A percentile compares a stretch with the other conserved stretches of the same genome.
phyloP scores from a whole-genome alignment of 2,329 filamentous ascomycete genomes.

The Chrysosporium queenslandicum region DNA sequence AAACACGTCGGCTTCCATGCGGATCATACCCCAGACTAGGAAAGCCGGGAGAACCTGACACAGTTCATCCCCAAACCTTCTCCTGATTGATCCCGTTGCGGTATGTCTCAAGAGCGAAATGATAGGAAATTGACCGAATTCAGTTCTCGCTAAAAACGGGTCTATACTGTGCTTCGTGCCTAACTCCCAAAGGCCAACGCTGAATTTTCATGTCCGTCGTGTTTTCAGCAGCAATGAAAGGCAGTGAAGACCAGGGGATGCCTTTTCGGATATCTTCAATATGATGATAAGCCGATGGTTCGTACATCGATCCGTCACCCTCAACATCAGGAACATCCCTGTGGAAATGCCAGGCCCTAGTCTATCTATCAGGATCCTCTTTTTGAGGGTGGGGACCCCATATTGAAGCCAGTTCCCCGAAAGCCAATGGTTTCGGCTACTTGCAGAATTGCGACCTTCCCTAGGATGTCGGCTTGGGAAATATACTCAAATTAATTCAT shows the following conservation, averaged over 20 bases:
- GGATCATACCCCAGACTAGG: constrained; percentile 5
- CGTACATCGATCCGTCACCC: too few relatives aligned
- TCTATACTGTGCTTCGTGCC: neutral
- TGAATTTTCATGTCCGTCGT: neutral
- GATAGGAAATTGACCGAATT: neutral
- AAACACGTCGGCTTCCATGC: constrained; percentile 1
- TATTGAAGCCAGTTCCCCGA: constrained; percentile 4
- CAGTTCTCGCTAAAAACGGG: neutral
- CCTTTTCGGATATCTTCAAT: neutral
- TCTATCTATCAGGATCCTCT: constrained; percentile 1
- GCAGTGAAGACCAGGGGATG: neutral
- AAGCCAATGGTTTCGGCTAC: constrained; percentile 3
- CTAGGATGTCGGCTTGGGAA: constrained; percentile 6
- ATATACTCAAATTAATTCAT: neutral
- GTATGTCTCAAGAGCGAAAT: neutral
- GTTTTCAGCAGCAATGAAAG: neutral
- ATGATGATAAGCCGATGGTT: too few relatives aligned
- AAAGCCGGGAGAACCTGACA: neutral
- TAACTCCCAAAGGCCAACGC: too few relatives aligned
- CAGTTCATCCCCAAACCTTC: neutral
- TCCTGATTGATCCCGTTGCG: neutral
- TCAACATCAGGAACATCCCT: neutral
- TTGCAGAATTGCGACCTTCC: constrained; percentile 10
- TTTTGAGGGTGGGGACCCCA: neutral
- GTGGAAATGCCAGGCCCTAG: neutral